Base-by-base conservation (phyloP, 23 red algal species). In the Gracilaria gracilis region DNA sequence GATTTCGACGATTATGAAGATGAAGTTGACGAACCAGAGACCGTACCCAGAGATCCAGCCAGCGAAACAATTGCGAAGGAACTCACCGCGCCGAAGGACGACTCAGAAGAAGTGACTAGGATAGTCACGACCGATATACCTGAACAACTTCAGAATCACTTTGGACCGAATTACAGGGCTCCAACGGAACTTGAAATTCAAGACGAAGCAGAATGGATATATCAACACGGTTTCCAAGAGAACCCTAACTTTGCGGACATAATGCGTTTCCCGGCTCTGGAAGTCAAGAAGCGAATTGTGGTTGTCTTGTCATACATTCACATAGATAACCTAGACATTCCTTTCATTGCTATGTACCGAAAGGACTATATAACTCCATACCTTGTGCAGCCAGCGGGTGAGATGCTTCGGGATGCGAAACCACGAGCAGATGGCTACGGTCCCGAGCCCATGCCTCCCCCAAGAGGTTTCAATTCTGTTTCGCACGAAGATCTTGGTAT, bases 261-360 rank as follows among this genome's bases (percentile, higher is more conserved):
- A 57, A 35, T 48, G 29, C 86, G 72, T 59, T 85, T 66, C 55
- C 55, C 51, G 12, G 37, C 81, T 38, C 73, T 82, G 16, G 88
- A 82, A 29, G 88, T 92, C 39, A 88, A 69, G 28, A 79, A 71
- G 14, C 85, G 74, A 57, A 97, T 97, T 47, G 85, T 86, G 27
- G 88, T 84, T 17, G 38, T 93, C 20, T 67, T 97, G 54, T 88
- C 80, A 2, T 97, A 92, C 84, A 88, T 97, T 70, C 89, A 97
- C 71, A 91, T 97, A 66, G 95, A 97, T 33, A 93, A 89, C 54
- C 42, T 97, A 23, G 95, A 97, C 71, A 93, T 97, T 88, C 95
- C 95, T 25, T 97, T 97, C 34, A 93, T 97, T 65, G 88, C 88
- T 15, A 66, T 93, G 75, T 97, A 97, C 39, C 67, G 95, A 23